These are phyloP conservation scores for Astrothelium macrocarpum DNA, from an alignment of 495 filamentous ascomycete genomes.

Conservation along the genomic window DNA sequence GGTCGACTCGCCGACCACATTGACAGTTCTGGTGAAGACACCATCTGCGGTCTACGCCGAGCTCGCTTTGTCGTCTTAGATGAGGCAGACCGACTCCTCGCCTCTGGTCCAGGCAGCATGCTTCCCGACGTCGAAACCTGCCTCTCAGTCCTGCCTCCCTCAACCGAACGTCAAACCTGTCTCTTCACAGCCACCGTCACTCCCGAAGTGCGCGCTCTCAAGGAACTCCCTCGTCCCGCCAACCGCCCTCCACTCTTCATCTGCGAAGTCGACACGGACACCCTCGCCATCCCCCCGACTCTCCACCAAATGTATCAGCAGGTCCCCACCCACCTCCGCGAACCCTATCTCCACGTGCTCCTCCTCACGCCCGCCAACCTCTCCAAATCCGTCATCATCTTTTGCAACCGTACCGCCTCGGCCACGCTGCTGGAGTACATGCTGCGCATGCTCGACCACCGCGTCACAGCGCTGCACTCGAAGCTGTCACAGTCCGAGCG, in stretches of 20 bases:
- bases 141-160: conserved; percentile 64
- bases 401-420: conserved; percentile 85
- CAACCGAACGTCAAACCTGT: conserved; percentile 67
- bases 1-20: conserved; percentile 94
- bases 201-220: conserved; percentile 77
- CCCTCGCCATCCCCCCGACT: conserved; percentile 63
- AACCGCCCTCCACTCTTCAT: conserved; percentile 70
- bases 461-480: conserved; percentile 85
- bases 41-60: conserved; percentile 64
- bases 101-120: conserved; percentile 70
- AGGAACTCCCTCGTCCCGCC: conserved; percentile 56
- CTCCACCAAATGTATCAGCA: conserved; percentile 78
- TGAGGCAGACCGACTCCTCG: conserved; percentile 87
- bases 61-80: conserved; percentile 84
- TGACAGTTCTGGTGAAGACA: conserved; percentile 78
- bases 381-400: conserved; percentile 72
- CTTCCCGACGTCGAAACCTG: conserved; percentile 87
- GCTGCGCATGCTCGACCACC: conserved; percentile 73
- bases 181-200: conserved; percentile 97
- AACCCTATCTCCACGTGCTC: conserved; percentile 87
- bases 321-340: conserved; percentile 77
- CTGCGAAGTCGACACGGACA: conserved; percentile 73
- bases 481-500: conserved; percentile 72
- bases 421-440: conserved; percentile 80
- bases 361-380: conserved; percentile 69